Evolutionary conservation across 75 land plant genomes (phyloP).

Genomic region (Picea glauca): DNA sequence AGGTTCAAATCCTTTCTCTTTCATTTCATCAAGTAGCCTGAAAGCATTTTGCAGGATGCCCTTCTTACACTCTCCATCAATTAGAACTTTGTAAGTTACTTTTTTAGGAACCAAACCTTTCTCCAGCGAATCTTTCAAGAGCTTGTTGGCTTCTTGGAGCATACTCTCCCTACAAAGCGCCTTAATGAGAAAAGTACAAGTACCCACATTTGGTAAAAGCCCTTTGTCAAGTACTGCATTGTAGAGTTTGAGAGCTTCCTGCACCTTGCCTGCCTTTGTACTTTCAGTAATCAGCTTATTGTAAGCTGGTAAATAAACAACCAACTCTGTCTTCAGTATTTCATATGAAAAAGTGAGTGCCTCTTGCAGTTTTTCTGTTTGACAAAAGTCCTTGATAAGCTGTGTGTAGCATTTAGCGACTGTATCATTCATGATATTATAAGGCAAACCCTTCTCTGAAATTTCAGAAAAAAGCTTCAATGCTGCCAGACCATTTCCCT

Average conservation of each 20-base stretch:
- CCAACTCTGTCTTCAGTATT: no score
- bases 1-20: slow-evolving; percentile 32
- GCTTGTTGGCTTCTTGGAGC: slow-evolving; percentile 29
- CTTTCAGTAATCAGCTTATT: no score
- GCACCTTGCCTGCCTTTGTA: no score
- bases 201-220: no score
- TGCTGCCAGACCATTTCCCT: slow-evolving; percentile 34
- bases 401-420: no score
- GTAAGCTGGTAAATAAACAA: no score
- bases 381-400: no score
- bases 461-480: slow-evolving; percentile 43
- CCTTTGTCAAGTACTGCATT: no score
- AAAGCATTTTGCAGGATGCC: slow-evolving; percentile 41
- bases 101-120: slow-evolving; percentile 20
- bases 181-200: no score
- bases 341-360: no score
- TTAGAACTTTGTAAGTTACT: slow-evolving; percentile 35
- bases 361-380: no score
- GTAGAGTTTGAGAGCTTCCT: no score
- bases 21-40: slow-evolving; percentile 33
- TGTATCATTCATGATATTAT: slow-evolving; percentile 18
- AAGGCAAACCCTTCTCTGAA: slow-evolving; percentile 36
- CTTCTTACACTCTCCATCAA: slow-evolving; percentile 56
- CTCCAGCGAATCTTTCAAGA: slow-evolving; percentile 29
- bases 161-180: slow-evolving; percentile 37